Base-by-base conservation (phyloP, 148 eudicot genomes). In the Nepenthes gracilis region DNA sequence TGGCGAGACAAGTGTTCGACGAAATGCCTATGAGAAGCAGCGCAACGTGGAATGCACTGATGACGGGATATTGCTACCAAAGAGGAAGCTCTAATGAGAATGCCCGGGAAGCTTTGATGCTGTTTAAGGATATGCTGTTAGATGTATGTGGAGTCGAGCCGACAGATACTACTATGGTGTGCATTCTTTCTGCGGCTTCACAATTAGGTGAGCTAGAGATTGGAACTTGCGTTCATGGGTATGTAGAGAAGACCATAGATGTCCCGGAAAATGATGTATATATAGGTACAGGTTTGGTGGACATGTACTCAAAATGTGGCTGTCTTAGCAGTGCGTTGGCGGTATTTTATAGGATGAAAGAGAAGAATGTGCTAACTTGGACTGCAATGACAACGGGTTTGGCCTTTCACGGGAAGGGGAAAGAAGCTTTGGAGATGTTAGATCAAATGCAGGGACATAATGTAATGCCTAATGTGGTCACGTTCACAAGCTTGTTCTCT, bases 271-370 rank as follows among this genome's bases (percentile, higher is more conserved):
- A 71, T 4, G 83, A 85, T 61, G 79, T 82, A 4, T 85, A 68
- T 63, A 13, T 85, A 5, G 81, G 90, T 6, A 85, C 90, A 12
- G 75, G 77, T 55, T 73, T 85, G 32, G 70, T 85, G 10, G 87
- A 77, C 64, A 73, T 85, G 87, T 85, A 85, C 61, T 67, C 87
- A 2, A 85, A 85, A 75, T 79, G 87, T 32, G 91, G 91, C 43
- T 71, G 70, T 53, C 67, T 82, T 63, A 70, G 59, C 10, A 65
- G 74, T 33, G 83, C 91, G 1, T 61, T 56, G 38, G 35, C 53
- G 5, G 62, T 82, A 35, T 85, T 85, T 15, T 37, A 32, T 50
- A 65, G 57, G 47, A 71, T 82, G 84, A 49, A 63, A 65, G 63
- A 45, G 45, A 82, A 66, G 69, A 80, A 80, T 65, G 81, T 85